Evolutionary conservation across 2,329 filamentous ascomycete genomes (phyloP).

Genomic region (Emmonsiellopsis sp.): DNA sequence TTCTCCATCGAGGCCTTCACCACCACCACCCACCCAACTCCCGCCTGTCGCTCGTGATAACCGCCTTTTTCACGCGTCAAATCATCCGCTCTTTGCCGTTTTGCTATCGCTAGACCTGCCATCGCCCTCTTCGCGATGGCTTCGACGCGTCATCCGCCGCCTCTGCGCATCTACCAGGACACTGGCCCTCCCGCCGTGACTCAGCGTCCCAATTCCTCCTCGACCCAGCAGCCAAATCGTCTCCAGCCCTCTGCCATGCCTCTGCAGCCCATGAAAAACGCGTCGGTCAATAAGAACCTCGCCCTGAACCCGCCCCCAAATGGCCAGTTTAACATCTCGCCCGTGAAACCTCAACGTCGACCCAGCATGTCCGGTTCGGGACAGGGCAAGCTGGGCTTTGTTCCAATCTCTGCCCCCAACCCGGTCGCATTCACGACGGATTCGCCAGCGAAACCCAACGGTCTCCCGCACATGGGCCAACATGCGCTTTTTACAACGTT

Average conservation of each 20-base stretch:
- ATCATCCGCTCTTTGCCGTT: slow-evolving; percentile 11
- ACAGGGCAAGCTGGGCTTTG: slow-evolving; percentile 51
- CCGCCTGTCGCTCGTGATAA: neutral
- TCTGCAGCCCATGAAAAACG: slow-evolving; percentile 33
- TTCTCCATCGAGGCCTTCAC: neutral
- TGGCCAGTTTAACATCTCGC: slow-evolving; percentile 51
- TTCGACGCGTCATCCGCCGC: slow-evolving; percentile 34
- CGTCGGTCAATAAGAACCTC: slow-evolving; percentile 49
- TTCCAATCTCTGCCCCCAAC: slow-evolving; percentile 49
- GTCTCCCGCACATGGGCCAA: slow-evolving; percentile 29
- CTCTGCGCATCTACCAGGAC: slow-evolving; percentile 53
- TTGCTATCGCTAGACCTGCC: slow-evolving; percentile 6
- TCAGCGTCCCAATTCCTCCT: slow-evolving; percentile 16
- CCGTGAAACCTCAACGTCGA: slow-evolving; percentile 54
- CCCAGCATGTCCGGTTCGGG: slow-evolving; percentile 47
- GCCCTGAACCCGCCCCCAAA: slow-evolving; percentile 54
- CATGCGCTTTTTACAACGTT: slow-evolving; percentile 44
- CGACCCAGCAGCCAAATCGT: slow-evolving; percentile 24
- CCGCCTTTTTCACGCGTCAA: slow-evolving; percentile 20
- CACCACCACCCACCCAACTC: neutral
- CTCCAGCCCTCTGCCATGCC: slow-evolving; percentile 47
- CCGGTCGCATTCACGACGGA: slow-evolving; percentile 38
- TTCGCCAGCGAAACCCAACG: slow-evolving; percentile 38
- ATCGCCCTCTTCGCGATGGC: slow-evolving; percentile 22
- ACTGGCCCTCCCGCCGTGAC: slow-evolving; percentile 33